Base-by-base conservation (phyloP, 208 protist species). In the Trypanosoma platydactyli region DNA sequence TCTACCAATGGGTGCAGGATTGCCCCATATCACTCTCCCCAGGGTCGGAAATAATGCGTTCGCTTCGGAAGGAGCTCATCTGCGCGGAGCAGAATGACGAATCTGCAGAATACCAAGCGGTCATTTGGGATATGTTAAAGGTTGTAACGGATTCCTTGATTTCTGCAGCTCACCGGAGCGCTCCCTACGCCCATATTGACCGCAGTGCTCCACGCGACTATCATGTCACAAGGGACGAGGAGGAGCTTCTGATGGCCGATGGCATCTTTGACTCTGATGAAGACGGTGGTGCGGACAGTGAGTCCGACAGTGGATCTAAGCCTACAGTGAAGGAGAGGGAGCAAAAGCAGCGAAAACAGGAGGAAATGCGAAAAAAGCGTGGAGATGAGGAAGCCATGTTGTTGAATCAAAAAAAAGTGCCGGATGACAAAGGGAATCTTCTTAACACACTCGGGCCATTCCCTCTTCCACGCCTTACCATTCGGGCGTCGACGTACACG, bases 301-400 rank as follows among this genome's bases (percentile, higher is more conserved):
- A 84, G 42, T 78, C 76, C 13, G 81, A 84, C 71, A 81, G 73
- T 66, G 73, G 77, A 40, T 67, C 71, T 30, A 86, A 88, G 65
- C 80, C 83, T 5, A 81, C 62, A 27, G 64, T 78, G 12, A 78
- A 80, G 68, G 80, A 88, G 38, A 70, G 49, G 27, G 86, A 85
- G 57, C 79, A 80, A 64, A 86, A 85, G 65, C 69, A 83, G 41
- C 73, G 80, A 27, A 92, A 92, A 57, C 76, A 80, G 15, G 90
- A 94, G 51, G 85, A 96, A 61, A 65, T 80, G 53, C 77, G 83
- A 42, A 74, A 76, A 44, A 87, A 88, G 71, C 90, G 90, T 27
- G 77, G 53, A 3, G 88, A 96, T 51, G 87, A 96, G 59, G 90
- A 96, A 69, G 79, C 88, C 18, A 83, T 94, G 80, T 76, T 95